phyloP scores from a whole-genome alignment of 192 early-diverging fungal species.

The Lobosporangium transversale region DNA sequence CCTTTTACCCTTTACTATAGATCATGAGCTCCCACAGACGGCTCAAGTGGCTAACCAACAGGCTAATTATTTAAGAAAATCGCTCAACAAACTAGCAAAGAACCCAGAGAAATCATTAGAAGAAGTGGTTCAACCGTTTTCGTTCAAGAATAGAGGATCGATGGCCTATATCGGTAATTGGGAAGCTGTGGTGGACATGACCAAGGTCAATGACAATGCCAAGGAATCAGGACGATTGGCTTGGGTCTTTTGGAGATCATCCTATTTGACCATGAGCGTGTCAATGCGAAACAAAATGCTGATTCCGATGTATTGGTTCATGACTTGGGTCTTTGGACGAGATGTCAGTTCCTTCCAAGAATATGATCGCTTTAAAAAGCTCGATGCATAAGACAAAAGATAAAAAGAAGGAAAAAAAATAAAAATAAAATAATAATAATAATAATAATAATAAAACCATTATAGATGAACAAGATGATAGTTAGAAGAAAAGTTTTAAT shows the following conservation, averaged over 20 bases:
- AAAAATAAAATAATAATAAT: too few relatives aligned
- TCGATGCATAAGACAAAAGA: background rate
- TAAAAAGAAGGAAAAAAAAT: too few relatives aligned
- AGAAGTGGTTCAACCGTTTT: conserved; percentile 55
- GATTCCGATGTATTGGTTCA: conserved; percentile 77
- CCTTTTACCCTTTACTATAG: conserved; percentile 1
- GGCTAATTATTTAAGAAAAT: conserved; percentile 70
- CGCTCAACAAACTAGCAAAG: conserved; percentile 51
- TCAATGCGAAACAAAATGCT: conserved; percentile 75
- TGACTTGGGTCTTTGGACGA: conserved; percentile 59
- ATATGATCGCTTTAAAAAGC: conserved; percentile 31
- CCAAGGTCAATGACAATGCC: conserved; percentile 57
- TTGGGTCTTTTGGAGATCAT: conserved; percentile 78
- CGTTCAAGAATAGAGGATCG: conserved; percentile 68
- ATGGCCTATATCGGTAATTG: conserved; percentile 77
- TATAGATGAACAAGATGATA: too few relatives aligned
- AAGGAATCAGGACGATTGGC: conserved; percentile 62
- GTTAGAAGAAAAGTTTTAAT: too few relatives aligned
- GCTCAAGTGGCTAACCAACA: conserved; percentile 90
- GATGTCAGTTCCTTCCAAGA: conserved; percentile 54
- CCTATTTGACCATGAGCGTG: conserved; percentile 77
- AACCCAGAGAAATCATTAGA: conserved; percentile 39
- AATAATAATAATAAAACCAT: too few relatives aligned
- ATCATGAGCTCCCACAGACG: conserved; percentile 78
- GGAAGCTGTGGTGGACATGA: conserved; percentile 69